Evolutionary conservation across 2,329 filamentous ascomycete species (phyloP), one percentile per base, ranked within the genome.

Genomic region (Fusarium bactridioides): DNA sequence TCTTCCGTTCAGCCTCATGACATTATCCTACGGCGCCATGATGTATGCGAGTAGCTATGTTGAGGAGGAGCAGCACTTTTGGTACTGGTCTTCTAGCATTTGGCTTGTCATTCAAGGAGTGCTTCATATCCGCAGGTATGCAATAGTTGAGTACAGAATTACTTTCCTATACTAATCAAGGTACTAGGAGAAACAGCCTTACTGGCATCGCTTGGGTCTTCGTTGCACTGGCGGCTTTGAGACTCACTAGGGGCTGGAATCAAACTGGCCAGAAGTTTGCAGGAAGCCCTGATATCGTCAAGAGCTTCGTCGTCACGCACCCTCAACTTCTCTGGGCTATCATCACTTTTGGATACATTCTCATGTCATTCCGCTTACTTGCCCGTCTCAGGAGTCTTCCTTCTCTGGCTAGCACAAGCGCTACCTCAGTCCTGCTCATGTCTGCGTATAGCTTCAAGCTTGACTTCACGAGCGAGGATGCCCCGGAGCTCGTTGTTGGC

Each of bases 41-140:
- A 98, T 98, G 95, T 98, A 98, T 82, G 95, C 95, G 15, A 97
- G 94, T 79, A 98, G 95, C 78, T 99, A 96, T 80, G 94, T 99
- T 5, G 96, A 99, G 81, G 96, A 99, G 82, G 96, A 99, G 80
- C 96, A 99, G 55, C 94, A 98, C 74, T 98, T 97, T 80, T 99
- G 96, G 96, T 98, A 99, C 82, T 98, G 95, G 94, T 83, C 90
- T 3, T 88, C 92, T 0, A 91, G 92, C 0, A 88, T 89, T 11
- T 97, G 93, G 93, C 78, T 92, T 37, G 82, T 85, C 4, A 83
- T 86, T 35, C 82, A 92, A 18, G 85, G 84, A 37, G 72, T 88
- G 45, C 86, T 84, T 73, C 82, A 83, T 77, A 82, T 85, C 48
- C 79, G 78, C 63, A 82, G 81, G 84, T 85, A 72, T 48, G 77